Conservation (phyloP, 2,329 filamentous ascomycete genomes). For the Ambrosiella cleistominuta region DNA sequence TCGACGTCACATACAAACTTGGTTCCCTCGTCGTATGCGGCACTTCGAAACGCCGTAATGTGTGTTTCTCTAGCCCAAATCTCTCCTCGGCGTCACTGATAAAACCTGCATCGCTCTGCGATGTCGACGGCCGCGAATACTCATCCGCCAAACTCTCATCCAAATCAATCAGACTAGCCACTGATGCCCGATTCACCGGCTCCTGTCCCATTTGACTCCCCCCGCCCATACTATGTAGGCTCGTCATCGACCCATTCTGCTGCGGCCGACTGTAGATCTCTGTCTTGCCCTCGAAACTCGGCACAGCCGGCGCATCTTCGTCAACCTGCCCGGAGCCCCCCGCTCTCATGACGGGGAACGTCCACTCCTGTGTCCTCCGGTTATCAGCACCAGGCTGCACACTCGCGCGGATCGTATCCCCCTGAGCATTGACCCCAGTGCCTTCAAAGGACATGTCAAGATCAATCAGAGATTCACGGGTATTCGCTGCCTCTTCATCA, state of each 20-base stretch:
- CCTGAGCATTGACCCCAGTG: conserved; percentile 4
- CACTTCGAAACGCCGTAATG: conserved; percentile 7
- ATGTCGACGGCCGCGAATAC: conserved; percentile 12
- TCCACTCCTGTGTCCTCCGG: conserved; percentile 31
- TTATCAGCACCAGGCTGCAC: conserved; percentile 15
- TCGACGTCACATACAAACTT: conserved; percentile 9
- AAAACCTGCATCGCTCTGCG: conserved; percentile 14
- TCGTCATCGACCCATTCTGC: conserved; percentile 2
- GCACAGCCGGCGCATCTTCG: conserved; percentile 5
- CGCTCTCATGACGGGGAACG: conserved; percentile 20
- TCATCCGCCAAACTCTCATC: conserved; percentile 17
- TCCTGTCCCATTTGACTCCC: neutral
- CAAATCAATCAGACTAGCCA: conserved; percentile 22
- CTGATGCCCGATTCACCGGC: conserved; percentile 20
- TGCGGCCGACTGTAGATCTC: conserved; percentile 11
- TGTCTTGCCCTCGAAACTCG: conserved; percentile 1
- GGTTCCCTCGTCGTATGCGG: conserved; percentile 10
- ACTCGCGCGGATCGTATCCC: conserved; percentile 8
- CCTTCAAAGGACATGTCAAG: conserved; percentile 25
- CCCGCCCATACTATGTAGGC: neutral
- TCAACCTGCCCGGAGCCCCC: conserved; percentile 8
- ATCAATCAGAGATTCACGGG: conserved; percentile 29
- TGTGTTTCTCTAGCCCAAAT: conserved; percentile 14
- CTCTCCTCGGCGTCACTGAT: conserved; percentile 13
- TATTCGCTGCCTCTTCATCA: conserved; percentile 22